Conservation (phyloP, 2,329 filamentous ascomycete genomes). For the Fusarium sp. region DNA sequence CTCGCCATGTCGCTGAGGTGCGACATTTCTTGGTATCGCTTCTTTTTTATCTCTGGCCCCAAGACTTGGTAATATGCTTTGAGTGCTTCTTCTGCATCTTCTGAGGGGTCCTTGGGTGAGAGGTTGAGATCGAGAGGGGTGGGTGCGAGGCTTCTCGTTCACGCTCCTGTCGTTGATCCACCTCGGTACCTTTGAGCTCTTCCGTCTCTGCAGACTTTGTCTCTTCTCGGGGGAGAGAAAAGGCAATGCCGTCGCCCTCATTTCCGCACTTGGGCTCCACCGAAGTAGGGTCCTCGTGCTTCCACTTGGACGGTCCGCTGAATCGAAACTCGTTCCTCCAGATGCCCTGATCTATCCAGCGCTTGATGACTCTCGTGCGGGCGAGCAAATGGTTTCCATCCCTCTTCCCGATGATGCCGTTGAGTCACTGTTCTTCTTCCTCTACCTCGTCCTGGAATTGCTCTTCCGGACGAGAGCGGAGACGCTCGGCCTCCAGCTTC, state of each 20-base stretch:
- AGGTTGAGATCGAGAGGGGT: background rate
- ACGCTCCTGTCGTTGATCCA: background rate
- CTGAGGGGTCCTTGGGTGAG: background rate
- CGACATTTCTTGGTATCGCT: too few species aligned
- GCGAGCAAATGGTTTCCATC: background rate
- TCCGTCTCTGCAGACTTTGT: background rate
- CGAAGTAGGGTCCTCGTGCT: background rate
- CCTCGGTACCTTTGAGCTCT: background rate
- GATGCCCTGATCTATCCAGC: background rate
- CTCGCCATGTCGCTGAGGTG: too few species aligned
- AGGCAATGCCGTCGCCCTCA: background rate
- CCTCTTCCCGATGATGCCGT: background rate
- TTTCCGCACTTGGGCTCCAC: background rate
- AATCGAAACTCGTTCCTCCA: background rate
- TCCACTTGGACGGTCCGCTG: background rate
- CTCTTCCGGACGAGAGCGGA: background rate
- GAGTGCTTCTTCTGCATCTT: background rate
- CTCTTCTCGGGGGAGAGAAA: background rate
- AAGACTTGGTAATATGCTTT: background rate
- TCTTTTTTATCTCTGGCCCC: background rate
- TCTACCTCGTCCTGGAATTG: background rate
- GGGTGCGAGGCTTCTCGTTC: background rate
- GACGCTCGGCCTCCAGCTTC: background rate
- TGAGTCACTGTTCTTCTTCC: background rate
- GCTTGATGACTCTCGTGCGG: background rate